Evolutionary conservation across 2,329 filamentous ascomycete genomes (phyloP), one percentile per base, ranked within the genome.

Genomic region (Microsporum audouinii): DNA sequence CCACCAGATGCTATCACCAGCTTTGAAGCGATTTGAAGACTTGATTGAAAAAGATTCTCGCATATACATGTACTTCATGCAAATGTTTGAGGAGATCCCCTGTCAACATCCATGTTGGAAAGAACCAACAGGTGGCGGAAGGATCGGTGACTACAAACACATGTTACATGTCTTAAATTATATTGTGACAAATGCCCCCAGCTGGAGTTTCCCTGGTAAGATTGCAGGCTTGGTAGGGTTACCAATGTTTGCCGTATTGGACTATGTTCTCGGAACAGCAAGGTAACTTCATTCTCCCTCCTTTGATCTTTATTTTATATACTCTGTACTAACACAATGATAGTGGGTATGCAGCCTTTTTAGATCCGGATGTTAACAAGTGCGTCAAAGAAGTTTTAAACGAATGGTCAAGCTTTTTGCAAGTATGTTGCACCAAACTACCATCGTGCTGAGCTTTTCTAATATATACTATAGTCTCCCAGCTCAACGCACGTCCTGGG

Each of bases 261-360:
- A 84, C 66, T 85, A 80, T 76, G 80, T 82, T 0, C 84, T 85
- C 82, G 78, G 74, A 2, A 84, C 81, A 0, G 73, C 74, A 0
- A 78, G 74, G 33, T 83, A 83, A 0, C 79, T 77, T 60, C 79
- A 79, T 0, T 79, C 79, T 41, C 85, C 84, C 66, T 73, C 6
- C 45, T 10, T 10, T 7, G 45, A 49, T 29, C 6, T 29, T 10
- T 23, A 23, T 23, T 23, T 23, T 1, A 23, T 23, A 23, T 23
- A 23, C 17, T 23, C 17, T 23, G 17, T 23, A 23, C 17, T 23
- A 23, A 23, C 17, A 23, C 17, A 23, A 23, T 23, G 17, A 23
- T 23, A 23, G 17, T 23, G 17, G 17, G 17, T 23, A 23, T 23
- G 17, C 17, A 23, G 17, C 17, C 17, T 23, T 23, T 23, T 23